Conservation (phyloP, 1,139 yeast species). For the Debaryomycetaceae sp. region DNA sequence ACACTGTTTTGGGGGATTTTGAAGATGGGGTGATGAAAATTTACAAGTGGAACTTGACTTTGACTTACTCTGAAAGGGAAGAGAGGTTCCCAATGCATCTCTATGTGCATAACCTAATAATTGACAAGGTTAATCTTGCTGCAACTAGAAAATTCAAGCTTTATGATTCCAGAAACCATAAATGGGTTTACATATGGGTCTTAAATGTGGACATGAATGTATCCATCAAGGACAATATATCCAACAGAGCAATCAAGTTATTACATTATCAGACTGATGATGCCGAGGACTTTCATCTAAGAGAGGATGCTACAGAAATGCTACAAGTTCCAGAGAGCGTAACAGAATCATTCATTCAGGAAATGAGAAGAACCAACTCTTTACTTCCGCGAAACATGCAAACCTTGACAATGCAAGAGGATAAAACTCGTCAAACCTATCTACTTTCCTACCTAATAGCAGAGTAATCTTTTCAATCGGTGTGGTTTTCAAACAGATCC, state of each 20-base stretch:
- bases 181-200: slow-evolving; percentile 64
- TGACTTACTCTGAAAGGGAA: slow-evolving; percentile 18
- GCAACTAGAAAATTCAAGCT: slow-evolving; percentile 55
- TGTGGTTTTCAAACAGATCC: slow-evolving; percentile 21
- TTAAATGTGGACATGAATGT: slow-evolving; percentile 47
- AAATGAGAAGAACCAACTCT: slow-evolving; percentile 21
- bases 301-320: slow-evolving; percentile 33
- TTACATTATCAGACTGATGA: slow-evolving; percentile 25
- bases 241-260: slow-evolving; percentile 38
- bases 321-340: slow-evolving; percentile 27
- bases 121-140: slow-evolving; percentile 45
- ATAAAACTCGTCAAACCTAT: slow-evolving; percentile 16
- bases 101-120: slow-evolving; percentile 34
- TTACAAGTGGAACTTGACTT: slow-evolving; percentile 57
- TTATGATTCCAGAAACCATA: slow-evolving; percentile 54
- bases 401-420: slow-evolving; percentile 13
- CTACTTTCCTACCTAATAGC: not conserved
- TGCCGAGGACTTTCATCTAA: slow-evolving; percentile 7
- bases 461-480: not conserved
- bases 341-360: slow-evolving; percentile 18
- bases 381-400: slow-evolving; percentile 29
- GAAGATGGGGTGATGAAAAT: slow-evolving; percentile 28
- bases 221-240: slow-evolving; percentile 13
- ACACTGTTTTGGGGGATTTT: slow-evolving; percentile 28
- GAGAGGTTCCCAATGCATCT: slow-evolving; percentile 31